Conservation (phyloP, 2,329 filamentous ascomycete species). For the Alternaria panax region DNA sequence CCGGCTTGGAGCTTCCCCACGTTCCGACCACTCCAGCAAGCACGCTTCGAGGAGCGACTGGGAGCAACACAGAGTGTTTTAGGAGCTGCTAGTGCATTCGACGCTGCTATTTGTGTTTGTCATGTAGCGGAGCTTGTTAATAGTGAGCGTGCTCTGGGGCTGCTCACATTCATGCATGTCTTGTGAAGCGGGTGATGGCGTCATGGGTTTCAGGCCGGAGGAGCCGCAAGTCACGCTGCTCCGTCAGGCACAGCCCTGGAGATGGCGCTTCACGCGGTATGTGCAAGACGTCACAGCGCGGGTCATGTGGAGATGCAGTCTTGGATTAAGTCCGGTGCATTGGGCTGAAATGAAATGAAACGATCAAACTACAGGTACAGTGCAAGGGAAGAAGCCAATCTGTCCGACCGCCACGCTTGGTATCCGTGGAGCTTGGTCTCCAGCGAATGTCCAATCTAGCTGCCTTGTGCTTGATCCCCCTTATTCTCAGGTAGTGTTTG, state of each 20-base stretch:
- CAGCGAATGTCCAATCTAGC: background rate
- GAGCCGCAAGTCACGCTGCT: slow-evolving; percentile 44
- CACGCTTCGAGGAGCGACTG: background rate
- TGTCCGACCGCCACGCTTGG: slow-evolving; percentile 4
- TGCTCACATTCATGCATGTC: background rate
- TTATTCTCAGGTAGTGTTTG: slow-evolving; percentile 10
- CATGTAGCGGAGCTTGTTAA: background rate
- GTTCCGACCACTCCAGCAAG: slow-evolving; percentile 9
- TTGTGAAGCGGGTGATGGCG: slow-evolving; percentile 38
- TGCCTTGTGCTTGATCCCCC: slow-evolving; percentile 8
- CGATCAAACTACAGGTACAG: slow-evolving; percentile 33
- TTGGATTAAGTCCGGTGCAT: slow-evolving; percentile 28
- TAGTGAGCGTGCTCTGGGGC: background rate
- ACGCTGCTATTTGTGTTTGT: background rate
- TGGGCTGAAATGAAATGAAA: slow-evolving; percentile 23
- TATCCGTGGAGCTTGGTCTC: background rate
- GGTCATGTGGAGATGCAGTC: background rate
- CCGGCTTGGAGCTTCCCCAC: slow-evolving; percentile 23
- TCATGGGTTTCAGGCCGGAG: slow-evolving; percentile 41
- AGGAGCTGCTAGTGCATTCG: background rate
- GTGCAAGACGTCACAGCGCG: slow-evolving; percentile 5
- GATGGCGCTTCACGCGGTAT: slow-evolving; percentile 18
- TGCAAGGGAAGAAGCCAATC: slow-evolving; percentile 22
- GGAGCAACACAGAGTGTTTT: background rate
- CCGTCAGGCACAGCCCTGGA: slow-evolving; percentile 33